Percentiles rank a stretch among this genome's conserved stretches.
These are phyloP conservation scores for Hypsizygus ulmarius DNA, from an alignment of 1,284 basidiomycete species.

Conservation along the genomic window DNA sequence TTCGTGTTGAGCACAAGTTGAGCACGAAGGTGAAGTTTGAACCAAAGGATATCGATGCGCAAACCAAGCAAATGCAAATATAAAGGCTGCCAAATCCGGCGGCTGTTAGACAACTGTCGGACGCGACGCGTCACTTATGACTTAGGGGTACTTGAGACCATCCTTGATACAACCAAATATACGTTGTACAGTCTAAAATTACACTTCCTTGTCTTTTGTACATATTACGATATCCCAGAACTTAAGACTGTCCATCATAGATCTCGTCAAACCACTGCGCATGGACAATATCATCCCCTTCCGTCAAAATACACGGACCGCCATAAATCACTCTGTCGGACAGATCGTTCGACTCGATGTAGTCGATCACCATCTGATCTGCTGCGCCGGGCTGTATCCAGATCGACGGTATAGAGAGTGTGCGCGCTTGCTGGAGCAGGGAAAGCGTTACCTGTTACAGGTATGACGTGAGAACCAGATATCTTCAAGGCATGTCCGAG, in stretches of 20 bases:
- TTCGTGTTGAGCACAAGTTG: no score
- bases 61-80: not conserved
- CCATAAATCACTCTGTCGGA: conserved; percentile 56
- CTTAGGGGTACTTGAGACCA: no score
- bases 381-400: conserved; percentile 81
- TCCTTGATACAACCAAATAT: no score
- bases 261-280: conserved; percentile 18
- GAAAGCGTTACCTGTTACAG: conserved; percentile 38
- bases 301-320: conserved; percentile 61
- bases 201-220: no score
- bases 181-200: no score
- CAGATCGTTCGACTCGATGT: conserved; percentile 41
- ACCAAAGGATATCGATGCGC: no score
- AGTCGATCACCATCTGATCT: conserved; percentile 38
- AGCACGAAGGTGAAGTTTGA: not conserved
- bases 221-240: no score
- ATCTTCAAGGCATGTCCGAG: no score
- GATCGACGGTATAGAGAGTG: conserved; percentile 51
- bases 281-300: conserved; percentile 46
- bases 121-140: no score
- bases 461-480: no score
- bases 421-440: conserved; percentile 53
- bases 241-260: conserved; percentile 6
- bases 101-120: no score
- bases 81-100: not conserved